Base-by-base conservation (phyloP, 2,329 filamentous ascomycete genomes). In the Alternaria postmessia region DNA sequence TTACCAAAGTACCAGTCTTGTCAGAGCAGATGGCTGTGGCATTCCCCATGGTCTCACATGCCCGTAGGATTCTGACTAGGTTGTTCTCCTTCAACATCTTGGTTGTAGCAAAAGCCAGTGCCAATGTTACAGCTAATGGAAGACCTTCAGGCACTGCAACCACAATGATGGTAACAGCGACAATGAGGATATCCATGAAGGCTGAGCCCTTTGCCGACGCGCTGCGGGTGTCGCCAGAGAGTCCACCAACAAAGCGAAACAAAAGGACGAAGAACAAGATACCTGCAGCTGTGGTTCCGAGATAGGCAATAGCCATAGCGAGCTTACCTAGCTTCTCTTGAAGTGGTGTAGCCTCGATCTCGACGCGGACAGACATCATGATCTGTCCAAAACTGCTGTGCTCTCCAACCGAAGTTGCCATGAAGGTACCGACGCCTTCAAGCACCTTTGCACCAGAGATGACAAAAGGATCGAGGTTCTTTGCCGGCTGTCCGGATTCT, bases 391-490 rank as follows among this genome's bases (percentile, higher is more conserved):
- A 85, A 61, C 81, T 85, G 7, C 84, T 86, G 71, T 86, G 79
- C 34, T 84, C 82, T 49, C 85, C 85, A 12, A 86, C 83, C 2
- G 84, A 84, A 3, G 85, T 86, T 22, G 84, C 84, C 47, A 87
- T 72, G 62, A 83, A 86, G 3, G 83, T 85, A 9, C 85, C 85
- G 4, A 42, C 84, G 32, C 70, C 71, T 71, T 86, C 84, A 32
- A 84, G 80, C 14, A 86, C 82, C 66, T 86, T 86, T 46, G 82
- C 82, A n/a, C 85, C 85, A 8, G 84, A 86, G 55, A 87, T 83
- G 65, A 87, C 86, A 71, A 91, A 91, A 1, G 88, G 88, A 61
- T 91, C 89, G 4, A 89, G 79, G 48, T 88, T 85, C 12, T 71
- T 71, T 1, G 79, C 82, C 1, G 80, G 81, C 16, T 73, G 67